phyloP scores from a whole-genome alignment of 371 early-diverging fungal genomes.

The Mortierella sp. region DNA sequence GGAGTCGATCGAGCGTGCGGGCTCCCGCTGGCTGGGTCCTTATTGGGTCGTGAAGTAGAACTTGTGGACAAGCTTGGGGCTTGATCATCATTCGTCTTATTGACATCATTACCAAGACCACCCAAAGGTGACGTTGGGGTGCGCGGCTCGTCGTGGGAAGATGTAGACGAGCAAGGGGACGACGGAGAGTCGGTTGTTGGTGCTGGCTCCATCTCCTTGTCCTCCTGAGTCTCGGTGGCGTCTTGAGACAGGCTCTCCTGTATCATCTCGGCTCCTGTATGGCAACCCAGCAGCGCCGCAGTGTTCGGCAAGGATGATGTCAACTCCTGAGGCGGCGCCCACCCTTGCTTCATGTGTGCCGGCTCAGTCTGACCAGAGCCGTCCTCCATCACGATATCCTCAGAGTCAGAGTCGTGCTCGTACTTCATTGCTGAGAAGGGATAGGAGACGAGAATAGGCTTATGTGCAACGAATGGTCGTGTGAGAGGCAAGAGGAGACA shows the following conservation, averaged over 20 bases:
- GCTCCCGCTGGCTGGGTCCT: not conserved
- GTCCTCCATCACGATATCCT: constrained; percentile 6
- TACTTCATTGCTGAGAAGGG: constrained; percentile 9
- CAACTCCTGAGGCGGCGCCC: not conserved
- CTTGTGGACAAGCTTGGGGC: not conserved
- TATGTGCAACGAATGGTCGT: not conserved
- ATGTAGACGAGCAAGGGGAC: not conserved
- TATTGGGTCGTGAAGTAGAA: not conserved
- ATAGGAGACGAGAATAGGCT: not conserved
- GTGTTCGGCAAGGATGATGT: not conserved
- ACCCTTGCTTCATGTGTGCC: not conserved
- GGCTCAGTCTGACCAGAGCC: not conserved
- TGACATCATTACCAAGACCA: constrained; percentile 9
- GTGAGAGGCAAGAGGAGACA: not conserved
- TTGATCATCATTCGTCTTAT: not conserved
- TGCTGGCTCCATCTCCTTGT: not conserved
- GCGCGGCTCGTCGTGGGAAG: not conserved
- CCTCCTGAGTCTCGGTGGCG: no score
- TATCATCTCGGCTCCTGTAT: not conserved
- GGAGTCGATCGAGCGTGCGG: constrained; percentile 12
- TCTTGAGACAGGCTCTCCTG: not conserved
- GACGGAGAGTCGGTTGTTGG: not conserved
- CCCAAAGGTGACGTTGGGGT: not conserved
- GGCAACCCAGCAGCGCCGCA: no score
- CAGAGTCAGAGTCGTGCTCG: constrained; percentile 26